phyloP scores from a whole-genome alignment of 331 rosid species.

The Phaseolus coccineus region DNA sequence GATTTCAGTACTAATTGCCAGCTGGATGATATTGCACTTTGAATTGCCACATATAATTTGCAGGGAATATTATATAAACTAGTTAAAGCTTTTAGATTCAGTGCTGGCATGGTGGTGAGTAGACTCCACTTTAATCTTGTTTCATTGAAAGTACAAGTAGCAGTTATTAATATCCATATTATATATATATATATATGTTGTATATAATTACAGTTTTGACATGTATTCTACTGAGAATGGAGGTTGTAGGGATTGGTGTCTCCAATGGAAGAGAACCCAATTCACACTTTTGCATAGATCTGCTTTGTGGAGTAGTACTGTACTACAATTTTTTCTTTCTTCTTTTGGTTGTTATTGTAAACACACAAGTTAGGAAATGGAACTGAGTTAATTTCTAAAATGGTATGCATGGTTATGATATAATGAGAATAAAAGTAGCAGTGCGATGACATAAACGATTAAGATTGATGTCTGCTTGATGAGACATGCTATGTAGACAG shows the following conservation, averaged over 20 bases:
- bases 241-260: constrained; percentile 7
- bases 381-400: constrained; percentile 14
- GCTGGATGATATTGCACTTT: constrained; percentile 39
- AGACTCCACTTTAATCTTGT: background rate
- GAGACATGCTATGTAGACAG: constrained; percentile 45
- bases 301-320: background rate
- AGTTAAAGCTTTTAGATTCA: background rate
- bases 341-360: background rate
- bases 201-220: background rate
- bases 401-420: background rate
- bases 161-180: background rate
- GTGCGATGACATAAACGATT: background rate
- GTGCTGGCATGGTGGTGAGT: background rate
- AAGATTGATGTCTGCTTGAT: constrained; percentile 31
- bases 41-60: constrained; percentile 7
- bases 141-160: background rate
- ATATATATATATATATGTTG: background rate
- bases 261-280: background rate
- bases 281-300: background rate
- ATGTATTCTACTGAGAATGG: background rate
- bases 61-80: background rate
- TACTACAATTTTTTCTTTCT: background rate
- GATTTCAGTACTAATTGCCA: constrained; percentile 32
- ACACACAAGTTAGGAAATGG: background rate
- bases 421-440: background rate